Evolutionary conservation across 371 early-diverging fungal species (phyloP), one percentile per base, ranked within the genome.

Genomic region (Massospora cicadina): DNA sequence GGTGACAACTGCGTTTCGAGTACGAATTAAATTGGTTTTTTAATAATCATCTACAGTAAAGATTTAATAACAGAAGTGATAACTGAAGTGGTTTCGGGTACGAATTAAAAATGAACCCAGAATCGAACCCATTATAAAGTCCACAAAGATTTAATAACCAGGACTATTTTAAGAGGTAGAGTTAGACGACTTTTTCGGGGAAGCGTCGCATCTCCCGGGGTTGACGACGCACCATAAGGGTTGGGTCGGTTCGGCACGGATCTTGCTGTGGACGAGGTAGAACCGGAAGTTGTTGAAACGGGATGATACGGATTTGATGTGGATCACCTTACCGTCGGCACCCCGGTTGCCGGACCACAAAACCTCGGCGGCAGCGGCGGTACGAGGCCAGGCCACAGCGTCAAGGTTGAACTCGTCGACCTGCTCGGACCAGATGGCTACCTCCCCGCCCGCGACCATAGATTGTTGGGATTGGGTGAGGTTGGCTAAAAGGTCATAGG

Each of bases 391-490:
- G 54, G 87, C 68, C 28, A 77, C 72, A 25, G 62, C 60, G 71
- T 88, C 88, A 17, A 88, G 68, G 56, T 77, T 76, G 1, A 74
- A 72, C 28, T 71, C 68, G 68, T 89, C 90, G 2, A 74, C 65
- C 70, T 86, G 85, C 70, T 90, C 88, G 5, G 81, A 72, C 90
- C 89, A 90, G 54, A 85, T 55, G n/a, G 82, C 79, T 26, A 78
- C 85, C 63, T 83, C 84, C 1, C 74, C 78, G 32, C 79, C 80
- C n/a, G 79, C 24, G 21, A 81, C 69, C n/a, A 72, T 73, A 65
- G 72, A 69, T 10, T 63, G 58, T 58, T 71, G 67, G 1, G 30
- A 70, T 78, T 79, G 33, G 77, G 74, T 55, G 70, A 67, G 5
- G 58, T 59, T 66, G 63, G 68, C 54, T 10, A 43, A 55, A 1